Base-by-base conservation (phyloP, 1,284 basidiomycete species). In the Moniliella sp. region DNA sequence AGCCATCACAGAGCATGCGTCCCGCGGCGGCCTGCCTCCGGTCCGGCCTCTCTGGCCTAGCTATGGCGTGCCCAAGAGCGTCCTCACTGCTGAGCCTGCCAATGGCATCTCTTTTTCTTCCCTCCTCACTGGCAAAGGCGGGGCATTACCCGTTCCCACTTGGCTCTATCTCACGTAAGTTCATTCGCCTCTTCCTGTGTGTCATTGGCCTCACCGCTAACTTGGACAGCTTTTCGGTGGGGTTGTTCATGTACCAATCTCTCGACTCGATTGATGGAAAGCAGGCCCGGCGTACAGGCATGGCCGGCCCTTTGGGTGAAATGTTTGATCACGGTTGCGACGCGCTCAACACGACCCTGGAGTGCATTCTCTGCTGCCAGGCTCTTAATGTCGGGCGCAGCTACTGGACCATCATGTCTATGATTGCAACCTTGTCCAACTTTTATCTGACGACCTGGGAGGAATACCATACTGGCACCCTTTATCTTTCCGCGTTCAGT, bases 401-500 rank as follows among this genome's bases (percentile, higher is more conserved):
- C 0, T 93, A 84, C 78, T 94, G 84, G 86, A 86, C 84, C n/a
- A 37, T 94, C 15, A 71, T 76, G 1, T 77, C 77, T 0, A 76
- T 88, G 57, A 67, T 78, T 7, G 80, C 78, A 0, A 78, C 82
- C 0, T 69, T 91, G 11, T 76, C 78, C 42, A 93, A 82, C 63
- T 97, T 97, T 59, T 94, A 94, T 61, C 68, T 93, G 10, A 62
- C 81, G 1, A 91, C 84, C 3, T 94, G 88, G 88, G 88, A 97
- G 57, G 88, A 97, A 62, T 88, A 79, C 53, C 78, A 97, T 61
- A 97, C 88, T 1, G 78, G 78, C 11, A 52, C 48, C 9, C 50
- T 57, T 12, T 57, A 48, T 39, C 46, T 57, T 21, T 56, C 81
- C n/a, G 73, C 76, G 16, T 93, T 91, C 62, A 88, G 81, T 5